Conservation (phyloP, 495 filamentous ascomycete genomes). For the Aspergillus homomorphus region DNA sequence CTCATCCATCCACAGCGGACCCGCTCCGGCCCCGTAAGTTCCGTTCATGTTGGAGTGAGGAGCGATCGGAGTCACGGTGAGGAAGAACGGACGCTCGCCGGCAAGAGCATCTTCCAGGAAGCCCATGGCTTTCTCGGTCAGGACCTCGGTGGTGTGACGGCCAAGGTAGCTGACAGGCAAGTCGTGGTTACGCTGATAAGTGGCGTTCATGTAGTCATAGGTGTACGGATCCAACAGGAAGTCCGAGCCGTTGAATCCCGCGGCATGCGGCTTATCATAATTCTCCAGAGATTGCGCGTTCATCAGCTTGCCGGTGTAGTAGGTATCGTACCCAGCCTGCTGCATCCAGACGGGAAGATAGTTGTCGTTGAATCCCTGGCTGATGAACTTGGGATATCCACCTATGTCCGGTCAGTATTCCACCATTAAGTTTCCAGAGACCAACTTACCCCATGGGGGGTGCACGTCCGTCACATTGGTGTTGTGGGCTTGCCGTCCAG, state of each 20-base stretch:
- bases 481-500: conserved; percentile 61
- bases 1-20: conserved; percentile 11
- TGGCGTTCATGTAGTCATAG: conserved; percentile 59
- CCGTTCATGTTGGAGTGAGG: conserved; percentile 51
- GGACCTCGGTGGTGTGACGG: conserved; percentile 52
- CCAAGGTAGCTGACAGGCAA: conserved; percentile 47
- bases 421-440: too few relatives aligned
- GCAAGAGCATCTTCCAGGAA: conserved; percentile 52
- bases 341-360: conserved; percentile 64
- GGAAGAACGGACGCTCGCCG: conserved; percentile 53
- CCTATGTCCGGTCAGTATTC: too few relatives aligned
- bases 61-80: conserved; percentile 56
- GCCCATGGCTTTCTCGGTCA: conserved; percentile 52
- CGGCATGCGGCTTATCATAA: conserved; percentile 48
- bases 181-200: conserved; percentile 54
- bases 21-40: conserved; percentile 21
- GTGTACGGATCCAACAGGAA: conserved; percentile 54
- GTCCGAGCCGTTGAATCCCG: conserved; percentile 36
- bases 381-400: conserved; percentile 61
- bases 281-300: conserved; percentile 53
- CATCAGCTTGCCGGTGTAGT: conserved; percentile 63
- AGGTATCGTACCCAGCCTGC: conserved; percentile 59
- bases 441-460: conserved; percentile 55
- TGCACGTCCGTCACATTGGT: conserved; percentile 63
- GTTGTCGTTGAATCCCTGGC: conserved; percentile 53